Evolutionary conservation across 805 yeast species (phyloP), one percentile per base, ranked within the genome.

Genomic region (Zygosaccharomyces kombuchaensis): DNA sequence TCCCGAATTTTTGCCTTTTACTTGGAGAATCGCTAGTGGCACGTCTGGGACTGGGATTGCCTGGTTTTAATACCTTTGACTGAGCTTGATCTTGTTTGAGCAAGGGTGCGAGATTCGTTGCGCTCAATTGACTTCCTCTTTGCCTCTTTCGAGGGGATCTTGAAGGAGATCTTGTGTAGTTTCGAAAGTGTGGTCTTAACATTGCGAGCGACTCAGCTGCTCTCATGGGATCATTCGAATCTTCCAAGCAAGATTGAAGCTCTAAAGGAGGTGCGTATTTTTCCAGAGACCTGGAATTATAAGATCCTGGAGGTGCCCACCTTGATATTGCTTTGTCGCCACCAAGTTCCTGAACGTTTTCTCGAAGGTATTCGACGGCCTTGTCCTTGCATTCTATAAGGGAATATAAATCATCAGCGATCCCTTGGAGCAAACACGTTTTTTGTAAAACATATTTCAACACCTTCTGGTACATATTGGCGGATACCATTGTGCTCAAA

Each of bases 241-340:
- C 23, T 10, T 36, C 48, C n/a, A 42, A 26, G 17, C 46, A 25
- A 4, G 30, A 34, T 10, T 40, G 32, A 22, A 34, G 43, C n/a
- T 41, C 44, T 21, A 21, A 16, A 10, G 45, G 48, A 3, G 44
- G 43, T 3, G 51, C 43, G 37, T 60, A 65, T 12, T 46, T 41
- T 14, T 50, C 46, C 12, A 64, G 40, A 1, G 49, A 43, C 22
- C 52, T 46, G 6, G 54, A 44, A 50, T 68, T 66, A 3, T 48
- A 21, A 1, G 70, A 67, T 7, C 60, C 62, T 6, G 39, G 39
- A 1, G 69, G 70, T 8, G 67, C 69, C 69, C 69, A 66, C 48
- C 55, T 60, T 1, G 52, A 36, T 4, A 67, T 44, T 1, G 57
- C 42, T 22, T 49, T 54, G 2, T 37, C 45, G 12, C 57, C 60